Evolutionary conservation across 1,284 basidiomycete species (phyloP).

Genomic region (Cutaneotrichosporon spelunceum): DNA sequence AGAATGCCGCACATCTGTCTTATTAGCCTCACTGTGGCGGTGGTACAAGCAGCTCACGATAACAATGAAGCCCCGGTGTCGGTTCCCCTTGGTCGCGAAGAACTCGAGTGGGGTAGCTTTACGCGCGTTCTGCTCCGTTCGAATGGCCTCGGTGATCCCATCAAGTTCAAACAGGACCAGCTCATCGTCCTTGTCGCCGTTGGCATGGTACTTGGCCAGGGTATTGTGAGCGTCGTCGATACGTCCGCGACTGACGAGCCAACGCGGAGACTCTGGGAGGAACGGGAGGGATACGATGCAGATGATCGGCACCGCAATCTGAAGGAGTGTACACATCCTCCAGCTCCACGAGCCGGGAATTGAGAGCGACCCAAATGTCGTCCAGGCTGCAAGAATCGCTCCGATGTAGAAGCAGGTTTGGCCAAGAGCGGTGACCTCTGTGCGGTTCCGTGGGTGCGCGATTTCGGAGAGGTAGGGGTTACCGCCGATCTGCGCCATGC

Average conservation of each 20-base stretch:
- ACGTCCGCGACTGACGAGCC: conserved; percentile 57
- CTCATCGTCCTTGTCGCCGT: conserved; percentile 26
- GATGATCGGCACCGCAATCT: conserved; percentile 62
- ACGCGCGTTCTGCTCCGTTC: conserved; percentile 33
- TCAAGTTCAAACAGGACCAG: conserved; percentile 29
- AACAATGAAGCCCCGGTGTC: conserved; percentile 15
- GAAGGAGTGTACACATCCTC: conserved; percentile 47
- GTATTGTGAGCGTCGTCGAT: conserved; percentile 34
- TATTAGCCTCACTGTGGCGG: no score
- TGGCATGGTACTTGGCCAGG: conserved; percentile 36
- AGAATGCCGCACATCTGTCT: no score
- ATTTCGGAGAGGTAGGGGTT: conserved; percentile 13
- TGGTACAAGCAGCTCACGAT: conserved; percentile 12
- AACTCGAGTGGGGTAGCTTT: no score
- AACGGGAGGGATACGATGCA: conserved; percentile 59
- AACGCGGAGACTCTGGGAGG: conserved; percentile 67
- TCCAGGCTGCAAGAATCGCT: conserved; percentile 19
- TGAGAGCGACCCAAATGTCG: conserved; percentile 18
- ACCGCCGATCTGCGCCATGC: background rate
- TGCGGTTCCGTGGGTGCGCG: conserved; percentile 13
- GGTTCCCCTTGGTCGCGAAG: conserved; percentile 19
- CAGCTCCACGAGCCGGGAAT: no score
- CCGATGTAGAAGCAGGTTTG: conserved; percentile 18
- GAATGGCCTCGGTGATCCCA: conserved; percentile 29
- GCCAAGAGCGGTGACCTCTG: conserved; percentile 7